phyloP scores from a whole-genome alignment of 495 filamentous ascomycete species.

The Xylaria castorea region DNA sequence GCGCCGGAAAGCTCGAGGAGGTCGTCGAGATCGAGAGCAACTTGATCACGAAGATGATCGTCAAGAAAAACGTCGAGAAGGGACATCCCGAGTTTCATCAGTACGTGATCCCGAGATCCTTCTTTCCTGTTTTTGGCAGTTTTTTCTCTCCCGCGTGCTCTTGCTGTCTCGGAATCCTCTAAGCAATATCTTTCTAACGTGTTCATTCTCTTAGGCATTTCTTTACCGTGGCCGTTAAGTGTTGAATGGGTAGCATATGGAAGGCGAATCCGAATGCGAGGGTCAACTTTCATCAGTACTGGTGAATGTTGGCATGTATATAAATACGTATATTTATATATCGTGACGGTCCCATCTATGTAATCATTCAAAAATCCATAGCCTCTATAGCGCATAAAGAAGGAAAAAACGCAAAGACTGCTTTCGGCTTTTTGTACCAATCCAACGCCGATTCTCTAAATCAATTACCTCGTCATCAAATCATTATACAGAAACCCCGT shows the following conservation, averaged over 20 bases:
- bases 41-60: constrained; percentile 45
- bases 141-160: background rate
- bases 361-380: background rate
- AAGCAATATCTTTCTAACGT: background rate
- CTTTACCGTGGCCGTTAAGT: constrained; percentile 29
- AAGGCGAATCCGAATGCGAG: background rate
- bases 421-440: background rate
- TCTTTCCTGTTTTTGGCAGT: background rate
- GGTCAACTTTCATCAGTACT: background rate
- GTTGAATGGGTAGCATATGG: background rate
- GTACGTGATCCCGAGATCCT: background rate
- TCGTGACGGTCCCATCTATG: background rate
- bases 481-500: constrained; percentile 47
- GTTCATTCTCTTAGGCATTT: constrained; percentile 6
- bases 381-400: background rate
- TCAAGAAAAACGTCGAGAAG: constrained; percentile 42
- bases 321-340: background rate
- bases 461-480: background rate
- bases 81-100: constrained; percentile 30
- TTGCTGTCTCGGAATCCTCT: background rate
- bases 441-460: background rate
- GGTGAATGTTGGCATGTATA: background rate
- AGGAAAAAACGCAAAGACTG: background rate
- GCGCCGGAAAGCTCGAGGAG: constrained; percentile 36
- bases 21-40: constrained; percentile 47